Conservation (phyloP, 2,329 filamentous ascomycete genomes). For the Nakataea oryzae region DNA sequence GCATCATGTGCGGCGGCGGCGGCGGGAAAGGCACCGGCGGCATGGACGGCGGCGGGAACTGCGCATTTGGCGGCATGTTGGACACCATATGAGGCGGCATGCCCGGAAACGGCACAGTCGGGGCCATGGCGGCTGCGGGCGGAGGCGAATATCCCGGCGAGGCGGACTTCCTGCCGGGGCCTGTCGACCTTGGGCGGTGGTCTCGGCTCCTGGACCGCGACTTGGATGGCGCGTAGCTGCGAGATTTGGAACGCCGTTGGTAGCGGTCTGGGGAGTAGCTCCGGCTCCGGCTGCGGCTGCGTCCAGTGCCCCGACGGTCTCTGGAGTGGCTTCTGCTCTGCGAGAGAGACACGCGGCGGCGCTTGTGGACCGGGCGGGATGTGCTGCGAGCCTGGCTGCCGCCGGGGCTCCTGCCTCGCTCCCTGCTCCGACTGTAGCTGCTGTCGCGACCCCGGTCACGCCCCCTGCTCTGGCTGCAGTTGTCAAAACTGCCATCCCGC, state of each 20-base stretch:
- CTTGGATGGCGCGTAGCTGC: slow-evolving; percentile 12
- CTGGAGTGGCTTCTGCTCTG: slow-evolving; percentile 8
- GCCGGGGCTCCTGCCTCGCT: slow-evolving; percentile 8
- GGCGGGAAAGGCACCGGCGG: slow-evolving; percentile 3
- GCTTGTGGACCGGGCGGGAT: slow-evolving; percentile 26
- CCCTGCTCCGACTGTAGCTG: background rate
- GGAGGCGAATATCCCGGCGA: slow-evolving; percentile 11
- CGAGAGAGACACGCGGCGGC: slow-evolving; percentile 20
- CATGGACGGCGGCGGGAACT: slow-evolving; percentile 9
- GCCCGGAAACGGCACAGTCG: background rate
- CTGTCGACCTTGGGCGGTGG: slow-evolving; percentile 10
- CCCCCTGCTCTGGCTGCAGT: background rate
- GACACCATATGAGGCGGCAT: no score
- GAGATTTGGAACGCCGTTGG: slow-evolving; percentile 9
- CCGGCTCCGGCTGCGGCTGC: slow-evolving; percentile 8
- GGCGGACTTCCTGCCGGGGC: slow-evolving; percentile 7
- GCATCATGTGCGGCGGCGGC: background rate
- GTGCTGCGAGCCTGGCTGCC: slow-evolving; percentile 18
- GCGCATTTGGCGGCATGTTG: slow-evolving; percentile 6
- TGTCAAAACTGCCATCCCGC: background rate
- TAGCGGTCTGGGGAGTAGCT: slow-evolving; percentile 14
- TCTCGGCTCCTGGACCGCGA: slow-evolving; percentile 12
- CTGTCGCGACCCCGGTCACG: background rate
- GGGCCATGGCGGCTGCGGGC: slow-evolving; percentile 3
- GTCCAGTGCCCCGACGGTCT: slow-evolving; percentile 8